Conservation (phyloP, 495 filamentous ascomycete genomes). For the Pyronema omphalodes region DNA sequence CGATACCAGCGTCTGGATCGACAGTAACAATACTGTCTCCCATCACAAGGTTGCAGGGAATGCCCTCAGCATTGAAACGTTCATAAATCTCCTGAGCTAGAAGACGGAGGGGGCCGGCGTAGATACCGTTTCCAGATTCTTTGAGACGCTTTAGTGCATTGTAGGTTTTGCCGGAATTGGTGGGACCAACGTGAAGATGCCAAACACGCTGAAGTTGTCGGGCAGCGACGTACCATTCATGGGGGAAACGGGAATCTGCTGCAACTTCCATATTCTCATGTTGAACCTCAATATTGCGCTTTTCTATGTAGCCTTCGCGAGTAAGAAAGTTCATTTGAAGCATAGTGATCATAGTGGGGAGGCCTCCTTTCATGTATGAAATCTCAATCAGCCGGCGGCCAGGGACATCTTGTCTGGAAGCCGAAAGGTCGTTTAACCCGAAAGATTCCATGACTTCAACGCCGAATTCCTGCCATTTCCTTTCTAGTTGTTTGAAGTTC, state of each 20-base stretch:
- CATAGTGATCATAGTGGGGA: not conserved
- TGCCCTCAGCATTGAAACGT: conserved; percentile 58
- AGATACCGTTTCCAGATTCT: conserved; percentile 55
- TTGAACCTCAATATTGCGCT: not conserved
- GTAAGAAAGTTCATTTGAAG: not conserved
- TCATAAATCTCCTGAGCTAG: conserved; percentile 86
- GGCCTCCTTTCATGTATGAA: not conserved
- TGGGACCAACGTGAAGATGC: conserved; percentile 90
- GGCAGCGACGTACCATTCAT: conserved; percentile 79
- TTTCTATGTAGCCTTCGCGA: conserved; percentile 1
- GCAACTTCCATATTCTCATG: conserved; percentile 38
- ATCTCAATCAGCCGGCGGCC: not conserved
- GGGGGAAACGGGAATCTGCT: conserved; percentile 64
- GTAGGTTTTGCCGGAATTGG: conserved; percentile 97
- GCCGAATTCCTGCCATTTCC: not conserved
- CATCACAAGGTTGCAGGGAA: conserved; percentile 61
- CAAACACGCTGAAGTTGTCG: conserved; percentile 61
- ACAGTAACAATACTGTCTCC: conserved; percentile 66
- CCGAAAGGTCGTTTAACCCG: not conserved
- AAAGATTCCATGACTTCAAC: not conserved
- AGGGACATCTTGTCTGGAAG: not conserved
- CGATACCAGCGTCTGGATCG: conserved; percentile 34
- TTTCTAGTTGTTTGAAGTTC: not conserved
- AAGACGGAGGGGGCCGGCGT: conserved; percentile 76
- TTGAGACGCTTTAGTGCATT: conserved; percentile 79